Evolutionary conservation across 495 filamentous ascomycete species (phyloP), one percentile per base, ranked within the genome.

Genomic region (Hyaloscypha hepaticicola): DNA sequence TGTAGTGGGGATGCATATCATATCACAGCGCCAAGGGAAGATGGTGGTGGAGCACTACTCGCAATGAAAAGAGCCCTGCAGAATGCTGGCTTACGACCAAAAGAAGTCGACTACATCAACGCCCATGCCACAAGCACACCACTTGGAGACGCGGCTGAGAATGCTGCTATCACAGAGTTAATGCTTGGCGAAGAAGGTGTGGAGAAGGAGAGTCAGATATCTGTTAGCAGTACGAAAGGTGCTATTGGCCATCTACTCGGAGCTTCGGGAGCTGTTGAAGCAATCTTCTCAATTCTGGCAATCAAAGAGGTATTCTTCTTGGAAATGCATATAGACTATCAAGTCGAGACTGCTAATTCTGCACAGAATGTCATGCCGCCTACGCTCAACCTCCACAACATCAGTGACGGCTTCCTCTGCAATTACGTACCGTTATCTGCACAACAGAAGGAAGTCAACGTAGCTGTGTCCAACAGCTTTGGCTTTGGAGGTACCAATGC

Each of bases 401-500:
- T 87, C 24, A 82, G 83, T 26, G 79, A 86, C 58, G 90, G 86
- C 9, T 91, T 93, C 57, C 80, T 88, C 60, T 96, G 92, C 79
- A 97, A 99, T 75, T 94, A 96, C 77, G 87, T 96, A 2, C 87
- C 92, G 0, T 79, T 86, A 1, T 65, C 79, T 31, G 80, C 90
- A 2, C 93, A 97, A 72, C 73, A 88, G 28, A 86, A 86, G 67
- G 63, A 78, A 11, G 86, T 97, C 25, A 81, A 88, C 62, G 90
- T 93, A 27, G 89, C 88, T 33, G 66, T 99, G 69, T 92, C 91
- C 22, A 99, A 99, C 71, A 98, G 94, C 72, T 99, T 99, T 81
- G 95, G 95, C 1, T 99, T 99, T 79, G 95, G 95, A 11, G 95
- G 95, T 29, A 99, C 95, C 9, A 98, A 98, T 78, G 93, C 93